These are phyloP conservation scores for Neurospora sp. DNA, from an alignment of 495 filamentous ascomycete species.

Conservation along the genomic window DNA sequence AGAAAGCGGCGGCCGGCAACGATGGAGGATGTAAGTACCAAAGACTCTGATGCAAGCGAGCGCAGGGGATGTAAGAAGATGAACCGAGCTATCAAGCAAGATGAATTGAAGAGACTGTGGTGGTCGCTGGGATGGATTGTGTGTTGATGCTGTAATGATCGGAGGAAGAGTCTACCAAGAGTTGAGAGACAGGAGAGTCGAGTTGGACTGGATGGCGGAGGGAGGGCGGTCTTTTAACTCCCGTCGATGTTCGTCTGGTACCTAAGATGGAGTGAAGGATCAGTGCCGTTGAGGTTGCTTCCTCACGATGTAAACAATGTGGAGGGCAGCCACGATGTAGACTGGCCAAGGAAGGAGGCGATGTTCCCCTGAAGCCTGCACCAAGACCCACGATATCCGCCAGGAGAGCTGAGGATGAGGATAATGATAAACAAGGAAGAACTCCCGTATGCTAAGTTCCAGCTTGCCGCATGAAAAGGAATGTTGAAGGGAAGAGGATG, in stretches of 20 bases:
- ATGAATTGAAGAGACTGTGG: conserved; percentile 39
- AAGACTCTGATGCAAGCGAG: conserved; percentile 42
- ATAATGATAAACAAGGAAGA: neutral
- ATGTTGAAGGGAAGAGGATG: neutral
- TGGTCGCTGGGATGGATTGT: conserved; percentile 26
- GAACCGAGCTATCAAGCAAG: conserved; percentile 46
- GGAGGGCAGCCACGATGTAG: neutral
- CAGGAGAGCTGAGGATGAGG: neutral
- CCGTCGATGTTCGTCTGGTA: neutral
- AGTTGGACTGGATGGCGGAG: conserved; percentile 4
- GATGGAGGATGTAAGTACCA: conserved; percentile 33
- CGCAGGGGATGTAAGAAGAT: conserved; percentile 38
- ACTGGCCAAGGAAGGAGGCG: neutral
- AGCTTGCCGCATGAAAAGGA: neutral
- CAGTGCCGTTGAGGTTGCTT: neutral
- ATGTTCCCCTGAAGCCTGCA: neutral
- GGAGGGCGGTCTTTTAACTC: neutral
- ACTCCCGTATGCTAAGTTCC: neutral
- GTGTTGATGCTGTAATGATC: conserved; percentile 44
- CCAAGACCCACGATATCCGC: neutral
- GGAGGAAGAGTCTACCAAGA: conserved; percentile 34
- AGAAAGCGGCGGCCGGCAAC: conserved; percentile 15
- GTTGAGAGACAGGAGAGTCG: conserved; percentile 26
- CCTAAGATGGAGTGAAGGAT: neutral
- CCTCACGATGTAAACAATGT: conserved; percentile 4